Evolutionary conservation across 2,329 filamentous ascomycete species (phyloP).

Genomic region (Raffaelea albimanens): DNA sequence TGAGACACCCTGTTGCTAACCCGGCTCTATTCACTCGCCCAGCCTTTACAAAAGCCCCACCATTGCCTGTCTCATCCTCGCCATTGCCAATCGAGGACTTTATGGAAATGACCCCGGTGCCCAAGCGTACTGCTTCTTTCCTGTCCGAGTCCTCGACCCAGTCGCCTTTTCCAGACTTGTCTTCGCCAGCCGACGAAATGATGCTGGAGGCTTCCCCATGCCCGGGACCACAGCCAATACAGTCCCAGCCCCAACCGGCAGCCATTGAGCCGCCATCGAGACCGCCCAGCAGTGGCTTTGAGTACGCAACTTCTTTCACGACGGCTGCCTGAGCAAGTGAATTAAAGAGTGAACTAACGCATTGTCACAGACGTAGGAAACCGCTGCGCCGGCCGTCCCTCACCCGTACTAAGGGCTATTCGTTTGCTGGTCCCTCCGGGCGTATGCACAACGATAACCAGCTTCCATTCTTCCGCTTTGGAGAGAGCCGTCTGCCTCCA

Average conservation of each 20-base stretch:
- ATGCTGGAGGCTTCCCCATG: slow-evolving; percentile 49
- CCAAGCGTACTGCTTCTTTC: slow-evolving; percentile 69
- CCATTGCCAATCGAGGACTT: slow-evolving; percentile 62
- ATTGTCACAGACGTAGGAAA: slow-evolving; percentile 49
- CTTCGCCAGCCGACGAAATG: slow-evolving; percentile 40
- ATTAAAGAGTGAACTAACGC: slow-evolving; percentile 15
- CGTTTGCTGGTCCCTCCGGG: slow-evolving; percentile 54
- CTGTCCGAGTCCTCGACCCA: slow-evolving; percentile 47
- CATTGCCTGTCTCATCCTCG: slow-evolving; percentile 66
- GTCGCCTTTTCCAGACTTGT: slow-evolving; percentile 64
- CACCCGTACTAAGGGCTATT: slow-evolving; percentile 63
- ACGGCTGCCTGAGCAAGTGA: slow-evolving; percentile 12
- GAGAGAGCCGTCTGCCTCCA: slow-evolving; percentile 22
- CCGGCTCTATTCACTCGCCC: too few relatives aligned
- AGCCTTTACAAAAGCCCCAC: slow-evolving; percentile 77
- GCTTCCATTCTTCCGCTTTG: slow-evolving; percentile 68
- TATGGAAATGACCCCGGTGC: slow-evolving; percentile 91
- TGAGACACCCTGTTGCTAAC: too few relatives aligned
- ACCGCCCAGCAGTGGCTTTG: slow-evolving; percentile 30
- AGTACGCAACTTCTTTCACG: slow-evolving; percentile 5
- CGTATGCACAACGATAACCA: slow-evolving; percentile 55
- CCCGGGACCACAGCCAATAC: slow-evolving; percentile 5
- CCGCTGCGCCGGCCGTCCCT: slow-evolving; percentile 67
- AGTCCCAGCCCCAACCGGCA: too few relatives aligned
- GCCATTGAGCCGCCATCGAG: slow-evolving; percentile 1